Percentiles rank a stretch among this genome's conserved stretches.
These are phyloP conservation scores for Bacidia gigantensis DNA, from an alignment of 495 filamentous ascomycete genomes.

Conservation along the genomic window DNA sequence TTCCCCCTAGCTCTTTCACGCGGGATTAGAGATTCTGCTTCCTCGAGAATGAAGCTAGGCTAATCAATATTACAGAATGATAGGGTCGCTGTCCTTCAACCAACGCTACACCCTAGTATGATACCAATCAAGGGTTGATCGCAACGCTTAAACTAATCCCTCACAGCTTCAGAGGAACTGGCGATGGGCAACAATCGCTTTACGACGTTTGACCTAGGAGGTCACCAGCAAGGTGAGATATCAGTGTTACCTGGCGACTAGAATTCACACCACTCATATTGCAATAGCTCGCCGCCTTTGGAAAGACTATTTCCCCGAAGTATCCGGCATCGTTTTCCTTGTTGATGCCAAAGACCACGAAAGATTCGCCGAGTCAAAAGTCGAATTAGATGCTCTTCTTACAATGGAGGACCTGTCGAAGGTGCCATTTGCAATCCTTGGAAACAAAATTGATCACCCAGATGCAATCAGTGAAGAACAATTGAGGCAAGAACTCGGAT, in stretches of 20 bases:
- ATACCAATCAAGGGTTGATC: not conserved
- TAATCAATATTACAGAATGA: slow-evolving; percentile 53
- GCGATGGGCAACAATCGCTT: slow-evolving; percentile 93
- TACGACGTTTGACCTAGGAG: slow-evolving; percentile 94
- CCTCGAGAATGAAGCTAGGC: not conserved
- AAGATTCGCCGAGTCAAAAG: slow-evolving; percentile 85
- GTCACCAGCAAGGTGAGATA: slow-evolving; percentile 88
- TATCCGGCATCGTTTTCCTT: slow-evolving; percentile 92
- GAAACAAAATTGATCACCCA: slow-evolving; percentile 98
- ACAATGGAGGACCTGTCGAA: slow-evolving; percentile 86
- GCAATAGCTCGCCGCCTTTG: slow-evolving; percentile 76
- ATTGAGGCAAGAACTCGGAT: slow-evolving; percentile 71
- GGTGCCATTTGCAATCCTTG: slow-evolving; percentile 88
- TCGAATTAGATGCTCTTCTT: slow-evolving; percentile 85
- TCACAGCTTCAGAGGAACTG: slow-evolving; percentile 79
- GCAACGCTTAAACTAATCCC: slow-evolving; percentile 2
- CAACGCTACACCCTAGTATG: slow-evolving; percentile 79
- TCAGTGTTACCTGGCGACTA: too few species aligned
- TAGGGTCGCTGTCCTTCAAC: slow-evolving; percentile 83
- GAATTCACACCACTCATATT: not conserved
- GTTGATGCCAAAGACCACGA: slow-evolving; percentile 96
- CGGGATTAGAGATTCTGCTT: not conserved
- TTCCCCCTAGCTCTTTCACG: too few species aligned
- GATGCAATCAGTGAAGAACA: slow-evolving; percentile 91
- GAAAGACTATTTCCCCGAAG: slow-evolving; percentile 98